These are phyloP conservation scores for Kodamaea fukazawae DNA, from an alignment of 805 yeast species.

Conservation along the genomic window DNA sequence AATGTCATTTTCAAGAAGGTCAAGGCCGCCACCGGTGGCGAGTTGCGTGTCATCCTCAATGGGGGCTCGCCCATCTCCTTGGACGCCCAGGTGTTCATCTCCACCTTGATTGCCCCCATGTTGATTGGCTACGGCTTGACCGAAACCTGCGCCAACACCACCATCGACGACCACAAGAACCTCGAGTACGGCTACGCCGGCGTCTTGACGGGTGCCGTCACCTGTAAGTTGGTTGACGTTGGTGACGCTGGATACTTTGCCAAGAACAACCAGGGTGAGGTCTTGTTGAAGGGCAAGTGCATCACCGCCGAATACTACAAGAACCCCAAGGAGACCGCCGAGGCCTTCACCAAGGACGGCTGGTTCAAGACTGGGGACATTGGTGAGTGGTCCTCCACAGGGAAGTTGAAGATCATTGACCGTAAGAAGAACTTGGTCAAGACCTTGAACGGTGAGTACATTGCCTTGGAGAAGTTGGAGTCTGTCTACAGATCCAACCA, in stretches of 20 bases:
- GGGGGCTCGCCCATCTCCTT: constrained; percentile 90
- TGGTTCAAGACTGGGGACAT: constrained; percentile 98
- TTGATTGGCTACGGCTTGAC: constrained; percentile 95
- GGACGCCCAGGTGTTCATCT: constrained; percentile 79
- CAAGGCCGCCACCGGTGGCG: constrained; percentile 93
- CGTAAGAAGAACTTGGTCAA: constrained; percentile 94
- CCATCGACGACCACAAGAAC: constrained; percentile 60
- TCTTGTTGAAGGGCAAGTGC: constrained; percentile 72
- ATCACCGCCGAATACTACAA: constrained; percentile 77
- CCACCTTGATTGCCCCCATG: constrained; percentile 78
- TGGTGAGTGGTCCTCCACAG: constrained; percentile 84
- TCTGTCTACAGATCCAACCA: constrained; percentile 82
- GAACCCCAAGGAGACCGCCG: constrained; percentile 77
- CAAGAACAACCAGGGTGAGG: constrained; percentile 89
- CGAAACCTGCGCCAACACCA: constrained; percentile 89
- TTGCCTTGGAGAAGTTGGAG: constrained; percentile 94
- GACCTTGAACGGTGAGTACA: constrained; percentile 95
- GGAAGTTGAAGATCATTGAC: constrained; percentile 82
- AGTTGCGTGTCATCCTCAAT: constrained; percentile 66
- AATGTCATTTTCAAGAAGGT: constrained; percentile 86
- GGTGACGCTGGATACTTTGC: constrained; percentile 90
- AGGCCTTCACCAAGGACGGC: constrained; percentile 73
- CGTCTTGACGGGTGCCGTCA: constrained; percentile 75
- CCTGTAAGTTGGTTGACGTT: constrained; percentile 87
- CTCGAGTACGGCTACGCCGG: constrained; percentile 80